Percentiles rank a stretch among this genome's conserved stretches.
phyloP scores from a whole-genome alignment of 2,329 filamentous ascomycete genomes.

The Aspergillus alliaceus region DNA sequence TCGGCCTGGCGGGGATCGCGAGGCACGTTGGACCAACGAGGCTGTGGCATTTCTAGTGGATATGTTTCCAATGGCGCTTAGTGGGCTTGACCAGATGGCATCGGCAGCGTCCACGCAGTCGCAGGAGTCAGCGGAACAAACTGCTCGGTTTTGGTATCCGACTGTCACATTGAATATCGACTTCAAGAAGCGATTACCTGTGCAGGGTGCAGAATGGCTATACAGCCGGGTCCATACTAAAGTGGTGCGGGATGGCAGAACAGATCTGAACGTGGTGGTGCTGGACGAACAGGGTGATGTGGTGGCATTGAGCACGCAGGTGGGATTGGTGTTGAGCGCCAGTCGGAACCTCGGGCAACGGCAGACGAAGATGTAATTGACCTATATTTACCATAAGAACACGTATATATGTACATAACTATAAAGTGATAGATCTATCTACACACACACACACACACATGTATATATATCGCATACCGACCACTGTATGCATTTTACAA shows the following conservation, averaged over 20 bases:
- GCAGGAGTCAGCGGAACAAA: constrained; percentile 23
- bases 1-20: constrained; percentile 47
- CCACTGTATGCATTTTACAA: too few species aligned
- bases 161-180: constrained; percentile 75
- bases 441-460: too few species aligned
- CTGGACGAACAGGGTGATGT: constrained; percentile 64
- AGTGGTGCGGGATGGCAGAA: constrained; percentile 67
- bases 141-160: constrained; percentile 67
- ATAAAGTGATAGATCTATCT: neutral
- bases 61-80: constrained; percentile 66
- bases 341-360: constrained; percentile 60
- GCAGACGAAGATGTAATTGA: constrained; percentile 27
- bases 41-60: constrained; percentile 67
- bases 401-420: constrained; percentile 10
- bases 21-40: constrained; percentile 61
- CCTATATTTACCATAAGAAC: constrained; percentile 7
- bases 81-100: constrained; percentile 45
- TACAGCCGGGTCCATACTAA: constrained; percentile 66
- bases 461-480: too few species aligned
- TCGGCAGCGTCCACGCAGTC: constrained; percentile 26
- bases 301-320: constrained; percentile 67
- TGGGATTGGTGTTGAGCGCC: constrained; percentile 63
- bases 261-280: constrained; percentile 72
- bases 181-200: constrained; percentile 69
- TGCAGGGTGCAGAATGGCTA: constrained; percentile 70